Percentiles rank a stretch among this genome's conserved stretches.
Conservation (phyloP, 1,284 basidiomycete genomes). For the Rhodotorula sp. region DNA sequence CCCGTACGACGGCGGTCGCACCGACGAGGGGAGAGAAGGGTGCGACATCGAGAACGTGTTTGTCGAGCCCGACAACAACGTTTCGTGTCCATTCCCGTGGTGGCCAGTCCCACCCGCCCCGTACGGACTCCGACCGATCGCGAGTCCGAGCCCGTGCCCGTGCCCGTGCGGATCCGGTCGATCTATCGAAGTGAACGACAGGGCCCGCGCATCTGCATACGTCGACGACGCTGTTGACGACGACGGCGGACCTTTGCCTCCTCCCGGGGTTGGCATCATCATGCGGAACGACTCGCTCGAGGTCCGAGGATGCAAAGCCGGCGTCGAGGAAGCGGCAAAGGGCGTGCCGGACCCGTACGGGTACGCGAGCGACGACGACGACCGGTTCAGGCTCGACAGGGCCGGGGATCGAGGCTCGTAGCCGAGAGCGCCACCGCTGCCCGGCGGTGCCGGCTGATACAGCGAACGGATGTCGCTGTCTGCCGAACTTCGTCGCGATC, state of each 20-base stretch:
- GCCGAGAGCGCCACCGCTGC: neutral
- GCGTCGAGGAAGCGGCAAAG: constrained; percentile 11
- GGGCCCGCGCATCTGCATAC: constrained; percentile 30
- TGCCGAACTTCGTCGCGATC: constrained; percentile 30
- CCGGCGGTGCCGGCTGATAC: constrained; percentile 12
- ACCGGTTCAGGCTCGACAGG: constrained; percentile 15
- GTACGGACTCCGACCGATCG: constrained; percentile 5
- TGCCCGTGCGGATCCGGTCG: constrained; percentile 27
- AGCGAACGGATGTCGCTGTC: constrained; percentile 32
- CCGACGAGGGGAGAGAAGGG: constrained; percentile 12
- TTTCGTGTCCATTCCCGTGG: neutral
- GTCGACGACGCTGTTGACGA: neutral
- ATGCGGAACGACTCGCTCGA: constrained; percentile 43
- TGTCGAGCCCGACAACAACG: neutral
- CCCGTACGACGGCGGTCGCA: constrained; percentile 20
- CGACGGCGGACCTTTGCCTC: constrained; percentile 15
- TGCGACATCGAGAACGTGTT: constrained; percentile 9
- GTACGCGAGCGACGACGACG: constrained; percentile 18
- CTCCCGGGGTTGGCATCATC: constrained; percentile 7
- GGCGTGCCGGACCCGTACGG: constrained; percentile 14
- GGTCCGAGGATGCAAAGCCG: constrained; percentile 18
- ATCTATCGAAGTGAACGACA: constrained; percentile 41
- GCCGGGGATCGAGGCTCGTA: constrained; percentile 8
- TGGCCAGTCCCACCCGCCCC: neutral
- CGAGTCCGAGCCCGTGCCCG: neutral